Percentiles rank a stretch among this genome's conserved stretches.
Evolutionary conservation across 331 rosid genomes (phyloP).

Genomic region (Acacia pycnantha): DNA sequence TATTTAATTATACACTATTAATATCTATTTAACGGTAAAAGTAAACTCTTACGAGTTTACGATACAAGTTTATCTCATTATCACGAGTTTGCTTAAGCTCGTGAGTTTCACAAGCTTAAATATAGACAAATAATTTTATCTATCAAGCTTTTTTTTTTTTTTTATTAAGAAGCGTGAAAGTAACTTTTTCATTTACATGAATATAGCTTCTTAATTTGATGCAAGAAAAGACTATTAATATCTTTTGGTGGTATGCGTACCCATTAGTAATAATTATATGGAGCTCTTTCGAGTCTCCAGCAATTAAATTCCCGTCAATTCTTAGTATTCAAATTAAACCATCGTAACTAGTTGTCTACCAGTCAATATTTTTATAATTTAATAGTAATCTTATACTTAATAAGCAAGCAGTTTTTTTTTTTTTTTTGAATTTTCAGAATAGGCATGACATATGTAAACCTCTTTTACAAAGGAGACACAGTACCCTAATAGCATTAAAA

Average conservation of each 20-base stretch:
- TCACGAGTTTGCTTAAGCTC: too few species aligned
- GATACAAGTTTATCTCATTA: too few species aligned
- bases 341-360: background rate
- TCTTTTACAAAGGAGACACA: background rate
- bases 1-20: too few species aligned
- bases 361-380: background rate
- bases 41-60: too few species aligned
- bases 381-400: background rate
- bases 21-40: too few species aligned
- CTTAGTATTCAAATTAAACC: background rate
- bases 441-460: background rate
- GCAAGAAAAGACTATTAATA: background rate
- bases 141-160: background rate
- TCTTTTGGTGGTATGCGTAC: background rate
- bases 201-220: background rate
- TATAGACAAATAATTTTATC: background rate
- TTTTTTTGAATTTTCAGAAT: background rate
- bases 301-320: background rate
- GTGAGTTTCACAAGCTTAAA: too few species aligned
- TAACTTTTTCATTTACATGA: background rate
- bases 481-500: background rate
- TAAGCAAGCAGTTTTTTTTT: background rate
- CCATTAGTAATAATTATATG: background rate
- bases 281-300: background rate
- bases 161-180: background rate